phyloP scores from a whole-genome alignment of 768 basidiomycete genomes.

The Mycena venus region DNA sequence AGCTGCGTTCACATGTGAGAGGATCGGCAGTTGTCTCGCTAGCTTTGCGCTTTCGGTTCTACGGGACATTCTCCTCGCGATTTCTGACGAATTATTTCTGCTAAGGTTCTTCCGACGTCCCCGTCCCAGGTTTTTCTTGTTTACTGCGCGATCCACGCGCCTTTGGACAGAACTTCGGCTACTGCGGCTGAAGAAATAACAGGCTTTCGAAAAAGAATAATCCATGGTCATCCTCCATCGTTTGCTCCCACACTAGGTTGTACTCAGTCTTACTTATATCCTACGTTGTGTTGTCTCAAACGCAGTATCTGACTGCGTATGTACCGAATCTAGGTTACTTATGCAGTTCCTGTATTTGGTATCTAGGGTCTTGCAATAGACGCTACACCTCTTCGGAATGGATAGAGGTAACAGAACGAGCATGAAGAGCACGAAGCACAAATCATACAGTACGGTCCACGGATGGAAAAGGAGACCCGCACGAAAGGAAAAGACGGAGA shows the following conservation, averaged over 20 bases:
- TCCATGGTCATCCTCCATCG: background rate
- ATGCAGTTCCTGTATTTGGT: too few species aligned
- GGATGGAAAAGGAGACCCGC: too few species aligned
- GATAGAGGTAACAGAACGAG: too few species aligned
- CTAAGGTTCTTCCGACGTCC: background rate
- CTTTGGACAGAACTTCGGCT: constrained; percentile 2
- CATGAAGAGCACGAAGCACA: too few species aligned
- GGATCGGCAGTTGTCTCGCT: too few species aligned
- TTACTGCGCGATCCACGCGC: background rate
- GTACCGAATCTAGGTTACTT: too few species aligned
- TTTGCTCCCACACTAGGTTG: background rate
- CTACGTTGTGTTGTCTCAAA: background rate
- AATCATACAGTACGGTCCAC: too few species aligned
- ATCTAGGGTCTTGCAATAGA: too few species aligned
- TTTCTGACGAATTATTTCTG: constrained; percentile 6
- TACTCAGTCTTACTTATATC: background rate
- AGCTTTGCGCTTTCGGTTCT: too few species aligned
- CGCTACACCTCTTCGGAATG: too few species aligned
- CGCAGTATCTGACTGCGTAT: background rate
- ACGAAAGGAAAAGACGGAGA: too few species aligned
- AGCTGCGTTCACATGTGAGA: too few species aligned
- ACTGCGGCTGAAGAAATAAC: background rate
- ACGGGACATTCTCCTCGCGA: background rate
- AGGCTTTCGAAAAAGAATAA: background rate
- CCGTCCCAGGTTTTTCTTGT: constrained; percentile 2